phyloP scores from a whole-genome alignment of 805 yeast genomes.

The Saccharomycopsis capsularis region DNA sequence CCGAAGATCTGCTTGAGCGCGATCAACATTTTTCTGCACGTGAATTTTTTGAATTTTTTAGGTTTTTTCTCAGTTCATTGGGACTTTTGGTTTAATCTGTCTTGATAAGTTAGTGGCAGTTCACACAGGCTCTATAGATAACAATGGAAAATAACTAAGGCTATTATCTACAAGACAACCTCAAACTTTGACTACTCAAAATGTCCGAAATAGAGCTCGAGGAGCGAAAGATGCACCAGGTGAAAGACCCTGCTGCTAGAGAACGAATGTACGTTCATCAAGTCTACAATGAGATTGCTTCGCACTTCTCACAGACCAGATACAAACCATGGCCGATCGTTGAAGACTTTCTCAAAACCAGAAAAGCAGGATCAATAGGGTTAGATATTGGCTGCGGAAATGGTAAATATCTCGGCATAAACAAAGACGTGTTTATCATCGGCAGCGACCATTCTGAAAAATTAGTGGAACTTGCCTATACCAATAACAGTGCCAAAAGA shows the following conservation, averaged over 20 bases:
- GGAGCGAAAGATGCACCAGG: slow-evolving; percentile 23
- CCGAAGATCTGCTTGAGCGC: no score
- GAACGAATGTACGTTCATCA: slow-evolving; percentile 80
- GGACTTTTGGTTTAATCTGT: no score
- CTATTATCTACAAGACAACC: no score
- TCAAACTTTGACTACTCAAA: no score
- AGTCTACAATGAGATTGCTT: slow-evolving; percentile 89
- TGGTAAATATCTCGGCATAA: slow-evolving; percentile 80
- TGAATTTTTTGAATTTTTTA: no score
- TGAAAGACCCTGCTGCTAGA: slow-evolving; percentile 42
- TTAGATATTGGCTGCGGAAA: slow-evolving; percentile 96
- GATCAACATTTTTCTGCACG: no score
- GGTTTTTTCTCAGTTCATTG: no score
- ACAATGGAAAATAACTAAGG: no score
- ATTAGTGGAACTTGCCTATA: slow-evolving; percentile 54
- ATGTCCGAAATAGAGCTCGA: not conserved
- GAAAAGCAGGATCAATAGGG: slow-evolving; percentile 57
- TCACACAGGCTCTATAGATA: no score
- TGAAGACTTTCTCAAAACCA: slow-evolving; percentile 50
- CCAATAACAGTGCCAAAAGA: slow-evolving; percentile 25
- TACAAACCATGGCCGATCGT: slow-evolving; percentile 98
- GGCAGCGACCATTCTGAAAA: slow-evolving; percentile 76
- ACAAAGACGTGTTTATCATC: slow-evolving; percentile 57
- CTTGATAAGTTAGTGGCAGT: no score
- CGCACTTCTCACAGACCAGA: slow-evolving; percentile 88